These are phyloP conservation scores for Camelina sativa DNA, from an alignment of 345 rosid genomes.

Conservation along the genomic window DNA sequence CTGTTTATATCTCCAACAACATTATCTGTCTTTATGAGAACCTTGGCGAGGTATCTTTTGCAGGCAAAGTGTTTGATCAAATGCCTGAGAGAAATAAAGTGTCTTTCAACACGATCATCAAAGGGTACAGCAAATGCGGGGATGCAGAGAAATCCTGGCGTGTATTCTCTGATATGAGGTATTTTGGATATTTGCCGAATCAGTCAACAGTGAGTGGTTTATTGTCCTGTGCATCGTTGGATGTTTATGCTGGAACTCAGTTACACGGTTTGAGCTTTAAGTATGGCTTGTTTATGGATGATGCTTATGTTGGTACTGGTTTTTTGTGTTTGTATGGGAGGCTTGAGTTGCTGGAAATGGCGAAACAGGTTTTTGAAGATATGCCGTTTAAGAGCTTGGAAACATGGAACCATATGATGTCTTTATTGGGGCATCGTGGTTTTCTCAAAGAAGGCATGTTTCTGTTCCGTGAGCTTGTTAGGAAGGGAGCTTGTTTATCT, in stretches of 20 bases:
- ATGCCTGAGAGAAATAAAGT: conserved; percentile 66
- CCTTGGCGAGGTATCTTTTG: conserved; percentile 44
- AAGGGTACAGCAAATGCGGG: conserved; percentile 51
- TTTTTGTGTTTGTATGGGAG: conserved; percentile 73
- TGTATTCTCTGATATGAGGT: conserved; percentile 56
- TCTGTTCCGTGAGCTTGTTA: conserved; percentile 60
- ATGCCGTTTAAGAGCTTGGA: conserved; percentile 69
- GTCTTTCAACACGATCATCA: conserved; percentile 64
- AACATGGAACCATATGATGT: conserved; percentile 79
- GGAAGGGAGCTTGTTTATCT: conserved; percentile 49
- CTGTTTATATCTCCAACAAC: conserved; percentile 64
- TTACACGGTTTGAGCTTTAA: conserved; percentile 66
- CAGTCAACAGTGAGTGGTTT: conserved; percentile 62
- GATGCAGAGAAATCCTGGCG: conserved; percentile 51
- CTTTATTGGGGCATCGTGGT: conserved; percentile 59
- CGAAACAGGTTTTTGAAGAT: conserved; percentile 56
- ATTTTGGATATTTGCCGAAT: conserved; percentile 55
- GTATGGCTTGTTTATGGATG: conserved; percentile 59
- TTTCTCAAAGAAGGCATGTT: conserved; percentile 50
- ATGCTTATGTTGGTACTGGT: conserved; percentile 74
- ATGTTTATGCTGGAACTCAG: conserved; percentile 53
- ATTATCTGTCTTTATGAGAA: conserved; percentile 49
- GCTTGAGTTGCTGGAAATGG: conserved; percentile 56
- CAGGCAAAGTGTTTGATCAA: conserved; percentile 67
- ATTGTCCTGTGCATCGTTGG: conserved; percentile 59